phyloP scores from a whole-genome alignment of 140 eudicot genomes.

The Senecio squalidus region DNA sequence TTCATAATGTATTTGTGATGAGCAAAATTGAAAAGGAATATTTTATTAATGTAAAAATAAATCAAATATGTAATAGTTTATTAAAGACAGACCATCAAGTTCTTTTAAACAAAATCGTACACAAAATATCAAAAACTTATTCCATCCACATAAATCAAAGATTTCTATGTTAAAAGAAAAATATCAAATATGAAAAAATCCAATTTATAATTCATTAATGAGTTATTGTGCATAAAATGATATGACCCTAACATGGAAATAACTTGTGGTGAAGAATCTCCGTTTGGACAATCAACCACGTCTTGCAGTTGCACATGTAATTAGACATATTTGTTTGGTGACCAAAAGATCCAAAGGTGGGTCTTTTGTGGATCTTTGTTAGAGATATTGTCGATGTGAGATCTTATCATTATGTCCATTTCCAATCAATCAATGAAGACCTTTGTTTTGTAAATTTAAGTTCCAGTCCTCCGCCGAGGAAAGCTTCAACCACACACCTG shows the following conservation, averaged over 20 bases:
- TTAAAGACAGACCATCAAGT: too few relatives aligned
- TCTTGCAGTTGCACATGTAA: slow-evolving; percentile 25
- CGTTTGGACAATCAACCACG: slow-evolving; percentile 23
- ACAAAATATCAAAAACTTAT: too few relatives aligned
- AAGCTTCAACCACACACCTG: too few relatives aligned
- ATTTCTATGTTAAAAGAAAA: background rate
- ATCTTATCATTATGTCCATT: slow-evolving; percentile 19
- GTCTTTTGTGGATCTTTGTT: slow-evolving; percentile 22
- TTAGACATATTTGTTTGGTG: slow-evolving; percentile 13
- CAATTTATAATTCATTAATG: background rate
- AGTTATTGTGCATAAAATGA: background rate
- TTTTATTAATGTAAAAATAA: too few relatives aligned
- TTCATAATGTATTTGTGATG: too few relatives aligned
- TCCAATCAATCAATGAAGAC: slow-evolving; percentile 14
- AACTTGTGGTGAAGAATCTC: slow-evolving; percentile 15
- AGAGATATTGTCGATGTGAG: too few relatives aligned
- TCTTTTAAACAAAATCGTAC: too few relatives aligned
- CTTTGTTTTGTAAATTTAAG: background rate
- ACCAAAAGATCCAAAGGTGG: slow-evolving; percentile 21
- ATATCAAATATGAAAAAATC: too few relatives aligned
- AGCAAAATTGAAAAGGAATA: too few relatives aligned
- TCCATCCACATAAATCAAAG: too few relatives aligned
- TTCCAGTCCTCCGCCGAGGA: too few relatives aligned
- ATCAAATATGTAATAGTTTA: too few relatives aligned
- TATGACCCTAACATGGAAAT: slow-evolving; percentile 16